These are phyloP conservation scores for Madurella mycetomatis DNA, from an alignment of 2,329 filamentous ascomycete genomes.

Conservation along the genomic window DNA sequence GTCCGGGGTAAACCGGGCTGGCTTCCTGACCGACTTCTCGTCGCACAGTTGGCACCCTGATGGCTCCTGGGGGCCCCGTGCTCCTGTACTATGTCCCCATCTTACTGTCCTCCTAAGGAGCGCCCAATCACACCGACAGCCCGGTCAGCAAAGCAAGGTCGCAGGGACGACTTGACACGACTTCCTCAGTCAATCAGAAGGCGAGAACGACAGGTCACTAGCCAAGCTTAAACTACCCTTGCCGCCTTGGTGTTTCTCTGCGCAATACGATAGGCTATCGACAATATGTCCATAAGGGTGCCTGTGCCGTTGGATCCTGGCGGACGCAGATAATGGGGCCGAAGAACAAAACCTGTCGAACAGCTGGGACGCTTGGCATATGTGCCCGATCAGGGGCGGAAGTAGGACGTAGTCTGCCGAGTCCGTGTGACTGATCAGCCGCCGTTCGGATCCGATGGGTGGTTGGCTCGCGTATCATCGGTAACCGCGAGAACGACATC, in stretches of 20 bases:
- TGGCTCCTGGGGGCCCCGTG: background rate
- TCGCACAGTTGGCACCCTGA: background rate
- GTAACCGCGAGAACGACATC: background rate
- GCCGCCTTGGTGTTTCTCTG: too few species aligned
- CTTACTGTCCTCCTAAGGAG: background rate
- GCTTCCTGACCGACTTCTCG: too few species aligned
- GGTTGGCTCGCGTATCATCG: constrained; percentile 1
- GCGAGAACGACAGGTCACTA: background rate
- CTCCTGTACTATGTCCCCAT: background rate
- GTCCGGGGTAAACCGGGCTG: too few species aligned
- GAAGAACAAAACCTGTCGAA: background rate
- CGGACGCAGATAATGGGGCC: background rate
- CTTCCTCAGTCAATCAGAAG: background rate
- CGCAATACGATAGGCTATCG: background rate
- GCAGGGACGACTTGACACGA: background rate
- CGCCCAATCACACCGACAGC: background rate
- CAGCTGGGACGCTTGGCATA: background rate
- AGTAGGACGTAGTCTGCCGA: background rate
- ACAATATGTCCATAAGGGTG: background rate
- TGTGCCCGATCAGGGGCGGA: background rate
- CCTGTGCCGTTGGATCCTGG: background rate
- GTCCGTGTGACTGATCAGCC: background rate
- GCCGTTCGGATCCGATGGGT: background rate
- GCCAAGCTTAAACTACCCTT: background rate
- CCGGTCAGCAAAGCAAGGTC: background rate